Conservation (phyloP, 129 eudicot species). For the Flaveria sonorensis region DNA sequence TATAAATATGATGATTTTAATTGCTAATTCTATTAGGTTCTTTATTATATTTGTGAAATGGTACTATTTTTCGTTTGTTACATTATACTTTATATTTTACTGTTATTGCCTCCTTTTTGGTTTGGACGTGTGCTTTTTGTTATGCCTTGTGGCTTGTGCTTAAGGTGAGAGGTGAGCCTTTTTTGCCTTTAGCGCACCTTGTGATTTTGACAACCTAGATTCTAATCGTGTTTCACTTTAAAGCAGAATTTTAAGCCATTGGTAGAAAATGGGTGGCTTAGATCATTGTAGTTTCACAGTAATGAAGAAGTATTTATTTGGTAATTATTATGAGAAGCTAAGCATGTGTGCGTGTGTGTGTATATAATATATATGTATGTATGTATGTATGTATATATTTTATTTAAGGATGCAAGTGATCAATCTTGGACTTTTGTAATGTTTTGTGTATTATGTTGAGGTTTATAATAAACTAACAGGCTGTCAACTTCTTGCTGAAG, state of each 20-base stretch:
- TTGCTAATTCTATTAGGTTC: neutral
- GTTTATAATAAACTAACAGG: no score
- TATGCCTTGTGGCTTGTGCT: neutral
- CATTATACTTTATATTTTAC: neutral
- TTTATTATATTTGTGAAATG: neutral
- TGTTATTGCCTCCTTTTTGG: neutral
- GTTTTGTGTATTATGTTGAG: no score
- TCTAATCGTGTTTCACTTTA: neutral
- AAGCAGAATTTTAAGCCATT: neutral
- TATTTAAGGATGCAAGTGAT: neutral
- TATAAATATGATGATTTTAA: neutral
- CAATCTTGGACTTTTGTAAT: no score
- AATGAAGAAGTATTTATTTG: neutral
- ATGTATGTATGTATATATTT: neutral
- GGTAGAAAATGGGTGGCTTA: neutral
- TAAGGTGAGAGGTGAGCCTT: neutral
- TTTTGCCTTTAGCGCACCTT: neutral
- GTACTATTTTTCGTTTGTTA: neutral
- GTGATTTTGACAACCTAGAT: neutral
- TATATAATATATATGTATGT: no score
- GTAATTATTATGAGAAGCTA: neutral
- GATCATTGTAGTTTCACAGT: neutral
- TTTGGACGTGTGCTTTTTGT: neutral
- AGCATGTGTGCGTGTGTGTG: neutral
- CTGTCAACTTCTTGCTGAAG: neutral